These are phyloP conservation scores for Talaromyces nanjingensis DNA, from an alignment of 495 filamentous ascomycete genomes.

Conservation along the genomic window DNA sequence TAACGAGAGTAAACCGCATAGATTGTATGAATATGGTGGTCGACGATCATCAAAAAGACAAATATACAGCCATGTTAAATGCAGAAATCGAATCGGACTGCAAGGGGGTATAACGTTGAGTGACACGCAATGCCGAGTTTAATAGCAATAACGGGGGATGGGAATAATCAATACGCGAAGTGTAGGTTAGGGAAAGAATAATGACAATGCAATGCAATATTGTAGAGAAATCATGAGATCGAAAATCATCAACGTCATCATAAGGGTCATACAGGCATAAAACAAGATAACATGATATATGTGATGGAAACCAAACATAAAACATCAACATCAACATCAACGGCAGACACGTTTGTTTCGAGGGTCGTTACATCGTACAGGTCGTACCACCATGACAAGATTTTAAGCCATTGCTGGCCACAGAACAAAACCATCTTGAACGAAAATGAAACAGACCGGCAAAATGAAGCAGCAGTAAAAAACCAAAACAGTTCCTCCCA, in stretches of 20 bases:
- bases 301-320: neutral
- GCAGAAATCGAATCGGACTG: neutral
- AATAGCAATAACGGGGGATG: neutral
- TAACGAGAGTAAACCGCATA: neutral
- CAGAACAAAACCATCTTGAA: neutral
- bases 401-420: neutral
- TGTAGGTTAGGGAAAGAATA: neutral
- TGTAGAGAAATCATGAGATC: conserved; percentile 2
- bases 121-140: neutral
- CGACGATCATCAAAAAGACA: neutral
- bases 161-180: neutral
- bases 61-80: conserved; percentile 4
- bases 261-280: conserved; percentile 11
- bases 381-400: conserved; percentile 8
- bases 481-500: neutral
- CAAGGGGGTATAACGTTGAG: conserved; percentile 5
- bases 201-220: conserved; percentile 9
- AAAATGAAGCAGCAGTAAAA: neutral
- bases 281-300: conserved; percentile 8
- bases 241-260: conserved; percentile 8
- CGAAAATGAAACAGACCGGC: neutral
- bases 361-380: conserved; percentile 11
- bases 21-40: neutral
- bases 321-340: conserved; percentile 1
- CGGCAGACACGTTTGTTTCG: neutral